Base-by-base conservation (phyloP, 805 yeast genomes). In the Kurtzmaniella fragi region DNA sequence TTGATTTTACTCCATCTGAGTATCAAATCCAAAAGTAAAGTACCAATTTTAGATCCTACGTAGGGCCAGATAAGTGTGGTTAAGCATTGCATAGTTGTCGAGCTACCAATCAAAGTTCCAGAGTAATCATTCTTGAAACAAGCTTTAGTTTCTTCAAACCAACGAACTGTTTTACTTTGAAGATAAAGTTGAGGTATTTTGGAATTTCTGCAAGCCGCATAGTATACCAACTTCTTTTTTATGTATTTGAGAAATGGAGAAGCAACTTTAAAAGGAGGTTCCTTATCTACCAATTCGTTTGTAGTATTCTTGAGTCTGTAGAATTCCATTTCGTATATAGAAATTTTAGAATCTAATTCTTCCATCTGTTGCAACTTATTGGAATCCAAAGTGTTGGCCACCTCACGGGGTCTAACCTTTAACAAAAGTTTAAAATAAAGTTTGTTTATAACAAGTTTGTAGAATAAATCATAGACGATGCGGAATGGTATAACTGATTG, bases 11-110 rank as follows among this genome's bases (percentile, higher is more conserved):
- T 40, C 12, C 43, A 38, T 34, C 41, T 44, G 13, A 52, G 34
- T 1, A 50, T 20, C 2, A 42, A 27, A 6, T 45, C 32, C 27
- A 34, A 48, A 8, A 67, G 39, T 5, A 56, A 26, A 14, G 35
- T 35, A 1, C 73, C 72, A 2, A 64, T 25, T 36, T 61, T 60
- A 0, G 70, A 55, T 7, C 67, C 57, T 10, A 59, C 28, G 39
- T 56, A 62, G 11, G 73, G 73, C 73, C 73, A 67, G 30, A 59
- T 13, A n/a, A 62, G 17, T 2, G 72, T 62, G 10, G 71, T 56
- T 12, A 64, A 37, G 8, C 53, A 45, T 28, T 61, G 42, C 11
- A 64, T 44, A 1, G 62, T 47, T 4, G 47, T 40, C 15, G 66
- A 62, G 16, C 47, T 49, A 17, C 39, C 32, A 2, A 54, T 37